A percentile compares a stretch with the other conserved stretches of the same genome.
Conservation (phyloP, 148 eudicot species). For the Rhododendron simsii region DNA sequence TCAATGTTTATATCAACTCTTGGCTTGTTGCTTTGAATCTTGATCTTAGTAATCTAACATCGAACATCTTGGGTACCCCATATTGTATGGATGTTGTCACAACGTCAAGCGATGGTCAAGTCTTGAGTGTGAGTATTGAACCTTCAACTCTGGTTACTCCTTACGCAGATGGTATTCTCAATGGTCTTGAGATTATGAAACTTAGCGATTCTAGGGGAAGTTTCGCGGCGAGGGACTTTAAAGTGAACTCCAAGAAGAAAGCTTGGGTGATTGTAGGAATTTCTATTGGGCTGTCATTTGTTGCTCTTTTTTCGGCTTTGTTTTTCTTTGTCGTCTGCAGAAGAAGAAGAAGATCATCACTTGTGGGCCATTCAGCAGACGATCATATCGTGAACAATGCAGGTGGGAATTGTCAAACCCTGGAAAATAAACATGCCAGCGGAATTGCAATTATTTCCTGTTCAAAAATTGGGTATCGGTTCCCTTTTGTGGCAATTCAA, state of each 20-base stretch:
- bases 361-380: constrained; percentile 4
- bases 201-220: constrained; percentile 42
- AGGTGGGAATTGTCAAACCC: constrained; percentile 1
- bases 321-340: constrained; percentile 25
- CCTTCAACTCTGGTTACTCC: constrained; percentile 23
- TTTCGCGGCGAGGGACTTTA: constrained; percentile 32
- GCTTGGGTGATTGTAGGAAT: constrained; percentile 29
- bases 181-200: constrained; percentile 72
- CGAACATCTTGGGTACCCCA: constrained; percentile 36
- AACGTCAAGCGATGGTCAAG: constrained; percentile 15
- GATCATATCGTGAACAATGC: constrained; percentile 13
- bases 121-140: constrained; percentile 47
- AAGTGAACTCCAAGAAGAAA: constrained; percentile 28
- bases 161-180: constrained; percentile 57
- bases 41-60: constrained; percentile 44
- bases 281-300: constrained; percentile 21
- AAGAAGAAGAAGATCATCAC: constrained; percentile 29
- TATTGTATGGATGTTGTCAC: constrained; percentile 43
- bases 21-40: constrained; percentile 38
- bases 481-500: constrained; percentile 42
- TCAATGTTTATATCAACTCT: constrained; percentile 55
- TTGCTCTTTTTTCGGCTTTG: constrained; percentile 20
- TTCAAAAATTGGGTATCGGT: constrained; percentile 39
- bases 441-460: constrained; percentile 22
- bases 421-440: not conserved